Evolutionary conservation across 441 rosid species (phyloP).

Genomic region (Kokia cookei): DNA sequence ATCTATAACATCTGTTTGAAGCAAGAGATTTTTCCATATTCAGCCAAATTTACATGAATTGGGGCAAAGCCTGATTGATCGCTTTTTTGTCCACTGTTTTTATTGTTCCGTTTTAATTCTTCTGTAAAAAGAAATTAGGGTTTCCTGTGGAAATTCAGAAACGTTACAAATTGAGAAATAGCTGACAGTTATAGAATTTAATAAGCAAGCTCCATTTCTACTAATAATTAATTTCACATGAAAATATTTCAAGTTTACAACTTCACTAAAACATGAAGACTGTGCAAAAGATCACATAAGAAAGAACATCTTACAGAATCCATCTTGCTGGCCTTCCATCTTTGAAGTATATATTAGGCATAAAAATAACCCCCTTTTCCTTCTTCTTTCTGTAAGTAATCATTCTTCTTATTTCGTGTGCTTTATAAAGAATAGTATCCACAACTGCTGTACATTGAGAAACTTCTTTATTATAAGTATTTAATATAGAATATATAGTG

Average conservation of each 20-base stretch:
- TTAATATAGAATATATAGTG: neutral
- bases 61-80: too few species aligned
- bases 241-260: neutral
- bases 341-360: too few species aligned
- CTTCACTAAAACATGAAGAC: neutral
- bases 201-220: too few species aligned
- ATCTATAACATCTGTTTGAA: too few species aligned
- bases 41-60: neutral
- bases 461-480: neutral
- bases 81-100: too few species aligned
- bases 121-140: neutral
- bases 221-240: too few species aligned
- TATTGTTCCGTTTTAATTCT: neutral
- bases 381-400: neutral
- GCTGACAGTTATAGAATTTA: neutral
- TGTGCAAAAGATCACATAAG: too few species aligned
- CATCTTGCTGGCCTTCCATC: neutral
- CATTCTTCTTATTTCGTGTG: neutral
- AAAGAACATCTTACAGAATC: constrained; percentile 3
- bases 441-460: neutral
- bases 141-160: neutral
- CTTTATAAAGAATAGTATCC: constrained; percentile 9
- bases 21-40: neutral
- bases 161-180: neutral
- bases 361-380: neutral